Conservation (phyloP, 495 filamentous ascomycete species). For the Aspergillus panamensis region DNA sequence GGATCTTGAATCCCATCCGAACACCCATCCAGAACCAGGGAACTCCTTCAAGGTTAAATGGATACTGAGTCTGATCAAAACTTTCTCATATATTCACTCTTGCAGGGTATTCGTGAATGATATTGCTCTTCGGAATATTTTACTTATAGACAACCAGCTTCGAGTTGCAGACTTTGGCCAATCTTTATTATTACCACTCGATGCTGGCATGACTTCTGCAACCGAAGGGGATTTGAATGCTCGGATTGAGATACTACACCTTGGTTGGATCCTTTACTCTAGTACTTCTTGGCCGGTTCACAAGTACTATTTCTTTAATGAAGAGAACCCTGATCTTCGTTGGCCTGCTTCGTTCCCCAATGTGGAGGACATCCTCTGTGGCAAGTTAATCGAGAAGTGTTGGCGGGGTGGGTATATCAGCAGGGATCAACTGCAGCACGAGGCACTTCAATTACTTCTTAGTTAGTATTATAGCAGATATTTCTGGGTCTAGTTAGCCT, state of each 20-base stretch:
- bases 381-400: conserved; percentile 19
- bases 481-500: too few species aligned
- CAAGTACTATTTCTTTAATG: conserved; percentile 21
- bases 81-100: conserved; percentile 17
- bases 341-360: conserved; percentile 20
- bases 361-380: conserved; percentile 19
- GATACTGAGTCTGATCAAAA: conserved; percentile 17
- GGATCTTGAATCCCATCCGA: conserved; percentile 20
- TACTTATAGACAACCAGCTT: conserved; percentile 14
- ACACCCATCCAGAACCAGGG: conserved; percentile 12
- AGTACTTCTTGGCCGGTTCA: conserved; percentile 19
- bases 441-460: too few species aligned
- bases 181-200: conserved; percentile 19
- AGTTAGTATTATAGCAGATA: too few species aligned
- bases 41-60: conserved; percentile 10
- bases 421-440: conserved; percentile 15
- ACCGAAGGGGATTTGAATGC: conserved; percentile 18
- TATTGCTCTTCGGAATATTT: conserved; percentile 22
- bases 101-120: conserved; percentile 21
- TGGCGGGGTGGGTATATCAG: conserved; percentile 19
- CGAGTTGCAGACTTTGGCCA: conserved; percentile 20
- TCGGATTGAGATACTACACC: conserved; percentile 22
- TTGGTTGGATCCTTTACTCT: conserved; percentile 24
- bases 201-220: conserved; percentile 18
- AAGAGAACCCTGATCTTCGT: conserved; percentile 18